These are phyloP conservation scores for Acer campestre DNA, from an alignment of 345 rosid genomes.

Conservation along the genomic window DNA sequence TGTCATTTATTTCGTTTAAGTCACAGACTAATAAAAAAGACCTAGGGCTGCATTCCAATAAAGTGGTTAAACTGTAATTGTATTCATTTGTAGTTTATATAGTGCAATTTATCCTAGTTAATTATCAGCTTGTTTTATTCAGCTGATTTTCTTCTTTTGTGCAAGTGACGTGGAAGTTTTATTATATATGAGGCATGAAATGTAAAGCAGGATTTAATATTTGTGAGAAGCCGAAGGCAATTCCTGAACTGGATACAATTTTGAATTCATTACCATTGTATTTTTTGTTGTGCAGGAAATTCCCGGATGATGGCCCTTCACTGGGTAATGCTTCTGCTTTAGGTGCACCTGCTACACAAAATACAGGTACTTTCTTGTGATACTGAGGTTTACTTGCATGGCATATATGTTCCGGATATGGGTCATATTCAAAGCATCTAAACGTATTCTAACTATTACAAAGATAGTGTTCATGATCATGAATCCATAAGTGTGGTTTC, in stretches of 20 bases:
- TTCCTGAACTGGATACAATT: constrained; percentile 1
- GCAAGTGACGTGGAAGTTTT: not conserved
- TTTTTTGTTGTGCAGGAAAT: constrained; percentile 48
- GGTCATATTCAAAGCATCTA: not conserved
- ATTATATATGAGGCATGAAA: not conserved
- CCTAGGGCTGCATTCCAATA: not conserved
- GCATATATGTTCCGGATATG: not conserved
- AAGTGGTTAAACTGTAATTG: not conserved
- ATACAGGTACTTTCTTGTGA: constrained; percentile 36
- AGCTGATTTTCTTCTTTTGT: not conserved
- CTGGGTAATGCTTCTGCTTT: constrained; percentile 29
- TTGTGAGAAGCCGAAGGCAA: constrained; percentile 5
- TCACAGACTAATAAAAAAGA: not conserved
- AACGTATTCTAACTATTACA: not conserved
- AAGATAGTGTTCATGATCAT: not conserved
- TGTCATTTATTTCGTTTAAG: not conserved
- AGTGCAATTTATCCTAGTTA: not conserved
- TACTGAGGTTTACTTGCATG: constrained; percentile 10
- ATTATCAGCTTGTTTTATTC: not conserved
- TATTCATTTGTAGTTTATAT: not conserved
- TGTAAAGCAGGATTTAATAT: constrained; percentile 6
- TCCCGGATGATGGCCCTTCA: constrained; percentile 48
- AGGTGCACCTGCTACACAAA: constrained; percentile 33
- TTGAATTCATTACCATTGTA: constrained; percentile 16
- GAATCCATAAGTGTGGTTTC: not conserved